Evolutionary conservation across 495 filamentous ascomycete species (phyloP).

Genomic region (Penicillium dipodomyicola): DNA sequence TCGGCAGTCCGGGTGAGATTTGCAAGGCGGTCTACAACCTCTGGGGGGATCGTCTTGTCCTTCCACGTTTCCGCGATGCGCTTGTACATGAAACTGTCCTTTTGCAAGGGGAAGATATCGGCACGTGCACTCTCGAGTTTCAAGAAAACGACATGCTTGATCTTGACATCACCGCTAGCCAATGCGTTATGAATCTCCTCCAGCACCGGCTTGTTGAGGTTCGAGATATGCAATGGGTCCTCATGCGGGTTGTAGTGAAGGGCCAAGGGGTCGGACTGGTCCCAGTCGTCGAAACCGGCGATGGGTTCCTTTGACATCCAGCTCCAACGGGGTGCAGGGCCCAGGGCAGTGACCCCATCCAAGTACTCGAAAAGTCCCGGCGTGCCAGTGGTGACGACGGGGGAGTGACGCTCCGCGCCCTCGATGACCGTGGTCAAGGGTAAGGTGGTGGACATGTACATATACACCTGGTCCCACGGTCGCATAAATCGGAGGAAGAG

Average conservation of each 20-base stretch:
- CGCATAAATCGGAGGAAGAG: slow-evolving; percentile 28
- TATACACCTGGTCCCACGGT: slow-evolving; percentile 32
- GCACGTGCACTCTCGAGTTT: slow-evolving; percentile 50
- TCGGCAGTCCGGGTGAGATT: slow-evolving; percentile 45
- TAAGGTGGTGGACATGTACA: slow-evolving; percentile 34
- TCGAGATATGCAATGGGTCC: slow-evolving; percentile 48
- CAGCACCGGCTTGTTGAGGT: slow-evolving; percentile 41
- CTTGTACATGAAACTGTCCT: slow-evolving; percentile 41
- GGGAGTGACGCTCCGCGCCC: slow-evolving; percentile 25
- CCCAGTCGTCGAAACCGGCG: slow-evolving; percentile 39
- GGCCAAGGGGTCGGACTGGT: slow-evolving; percentile 15
- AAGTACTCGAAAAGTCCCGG: slow-evolving; percentile 26
- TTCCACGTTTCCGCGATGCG: slow-evolving; percentile 37
- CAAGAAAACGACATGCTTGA: slow-evolving; percentile 49
- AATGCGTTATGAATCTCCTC: slow-evolving; percentile 33
- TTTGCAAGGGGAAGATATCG: slow-evolving; percentile 50
- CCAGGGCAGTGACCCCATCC: slow-evolving; percentile 23
- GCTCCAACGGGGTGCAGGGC: slow-evolving; percentile 21
- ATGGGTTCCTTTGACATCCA: slow-evolving; percentile 33
- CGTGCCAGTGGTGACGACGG: slow-evolving; percentile 26
- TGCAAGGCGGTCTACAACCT: slow-evolving; percentile 31
- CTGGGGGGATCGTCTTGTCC: slow-evolving; percentile 28
- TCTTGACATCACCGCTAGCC: slow-evolving; percentile 35
- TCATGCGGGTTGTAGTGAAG: slow-evolving; percentile 38
- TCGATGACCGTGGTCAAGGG: slow-evolving; percentile 28